Percentiles rank a stretch among this genome's conserved stretches.
These are phyloP conservation scores for Erodium moschatum DNA, from an alignment of 441 rosid genomes.

Conservation along the genomic window DNA sequence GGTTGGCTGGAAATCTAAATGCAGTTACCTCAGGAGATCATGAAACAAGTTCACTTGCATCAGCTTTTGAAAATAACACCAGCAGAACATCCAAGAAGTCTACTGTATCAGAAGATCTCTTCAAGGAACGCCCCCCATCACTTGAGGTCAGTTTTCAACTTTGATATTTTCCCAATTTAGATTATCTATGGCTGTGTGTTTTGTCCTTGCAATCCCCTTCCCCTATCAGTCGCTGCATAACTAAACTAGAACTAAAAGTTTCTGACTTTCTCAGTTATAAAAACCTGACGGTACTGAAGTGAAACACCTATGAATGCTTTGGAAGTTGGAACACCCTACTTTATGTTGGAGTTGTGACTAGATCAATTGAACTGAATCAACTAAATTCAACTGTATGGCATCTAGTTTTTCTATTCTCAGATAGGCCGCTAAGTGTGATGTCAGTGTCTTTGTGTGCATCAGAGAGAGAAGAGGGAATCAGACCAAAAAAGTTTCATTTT, in stretches of 20 bases:
- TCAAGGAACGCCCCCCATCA: constrained; percentile 28
- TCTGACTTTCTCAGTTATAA: background rate
- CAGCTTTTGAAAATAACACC: constrained; percentile 24
- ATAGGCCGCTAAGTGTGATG: background rate
- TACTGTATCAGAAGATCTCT: constrained; percentile 27
- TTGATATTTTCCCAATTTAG: constrained; percentile 12
- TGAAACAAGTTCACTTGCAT: constrained; percentile 26
- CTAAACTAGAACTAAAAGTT: constrained; percentile 1
- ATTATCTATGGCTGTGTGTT: background rate
- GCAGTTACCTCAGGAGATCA: constrained; percentile 24
- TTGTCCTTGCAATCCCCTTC: background rate
- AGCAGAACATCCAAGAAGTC: constrained; percentile 24
- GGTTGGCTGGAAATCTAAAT: constrained; percentile 21
- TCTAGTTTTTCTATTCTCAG: background rate
- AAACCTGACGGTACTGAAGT: background rate
- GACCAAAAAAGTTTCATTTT: background rate
- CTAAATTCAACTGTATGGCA: background rate
- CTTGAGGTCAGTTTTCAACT: constrained; percentile 43
- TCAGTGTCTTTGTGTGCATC: background rate
- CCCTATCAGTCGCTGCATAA: background rate
- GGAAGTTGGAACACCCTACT: background rate
- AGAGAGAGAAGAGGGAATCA: background rate
- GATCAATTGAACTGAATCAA: background rate
- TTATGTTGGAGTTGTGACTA: background rate
- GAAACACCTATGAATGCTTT: background rate